Percentiles rank a stretch among this genome's conserved stretches.
phyloP scores from a whole-genome alignment of 73 alveolate species.

The Tetrahymena borealis region DNA sequence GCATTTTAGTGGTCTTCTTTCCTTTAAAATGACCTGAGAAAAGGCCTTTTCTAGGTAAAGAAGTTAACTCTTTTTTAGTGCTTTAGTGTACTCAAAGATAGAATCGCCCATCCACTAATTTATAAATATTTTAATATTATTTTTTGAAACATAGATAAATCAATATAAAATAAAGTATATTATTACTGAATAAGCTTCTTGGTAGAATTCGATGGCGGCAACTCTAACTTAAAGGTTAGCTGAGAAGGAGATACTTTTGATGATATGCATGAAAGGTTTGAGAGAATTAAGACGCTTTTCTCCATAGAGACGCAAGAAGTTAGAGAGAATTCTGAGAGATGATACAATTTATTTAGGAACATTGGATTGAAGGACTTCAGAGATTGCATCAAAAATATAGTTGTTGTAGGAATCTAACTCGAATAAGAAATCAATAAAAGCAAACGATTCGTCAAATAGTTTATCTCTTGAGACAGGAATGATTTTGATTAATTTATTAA shows the following conservation, averaged over 20 bases:
- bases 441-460: neutral
- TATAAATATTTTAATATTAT: no score
- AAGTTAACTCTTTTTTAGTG: neutral
- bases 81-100: neutral
- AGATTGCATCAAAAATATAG: neutral
- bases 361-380: neutral
- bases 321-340: neutral
- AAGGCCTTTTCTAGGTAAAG: neutral
- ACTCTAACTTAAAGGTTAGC: neutral
- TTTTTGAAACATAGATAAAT: no score
- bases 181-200: neutral
- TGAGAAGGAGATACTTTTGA: neutral
- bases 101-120: neutral
- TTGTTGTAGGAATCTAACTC: neutral
- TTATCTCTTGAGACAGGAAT: neutral
- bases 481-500: neutral
- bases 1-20: neutral
- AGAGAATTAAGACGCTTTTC: neutral
- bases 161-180: neutral
- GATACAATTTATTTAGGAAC: neutral
- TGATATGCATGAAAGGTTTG: neutral
- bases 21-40: neutral
- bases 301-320: neutral
- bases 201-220: neutral
- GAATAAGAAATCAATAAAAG: neutral